Conservation (phyloP, 2,329 filamentous ascomycete genomes). For the Uncinocarpus reesii region DNA sequence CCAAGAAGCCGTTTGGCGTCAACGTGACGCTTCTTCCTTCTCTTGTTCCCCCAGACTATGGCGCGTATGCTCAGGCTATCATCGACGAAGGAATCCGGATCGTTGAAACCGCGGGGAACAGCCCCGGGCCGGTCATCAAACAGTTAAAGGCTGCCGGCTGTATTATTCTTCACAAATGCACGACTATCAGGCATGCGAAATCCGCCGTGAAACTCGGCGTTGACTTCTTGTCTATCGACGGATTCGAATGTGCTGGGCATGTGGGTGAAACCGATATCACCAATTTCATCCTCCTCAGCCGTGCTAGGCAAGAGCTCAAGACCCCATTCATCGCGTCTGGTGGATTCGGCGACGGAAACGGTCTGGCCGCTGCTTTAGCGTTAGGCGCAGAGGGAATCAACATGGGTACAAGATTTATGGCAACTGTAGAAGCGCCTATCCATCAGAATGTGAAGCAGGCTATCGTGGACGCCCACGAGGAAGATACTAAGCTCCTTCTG, state of each 20-base stretch:
- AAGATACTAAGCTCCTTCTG: constrained; percentile 79
- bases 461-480: constrained; percentile 81
- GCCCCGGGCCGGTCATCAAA: constrained; percentile 78
- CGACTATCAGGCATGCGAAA: constrained; percentile 84
- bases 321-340: constrained; percentile 93
- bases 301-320: constrained; percentile 68
- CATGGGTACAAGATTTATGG: constrained; percentile 98
- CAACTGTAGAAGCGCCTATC: constrained; percentile 83
- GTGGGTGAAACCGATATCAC: constrained; percentile 46
- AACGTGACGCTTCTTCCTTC: constrained; percentile 91
- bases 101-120: constrained; percentile 88
- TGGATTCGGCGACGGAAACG: constrained; percentile 89
- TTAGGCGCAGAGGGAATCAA: constrained; percentile 91
- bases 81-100: constrained; percentile 87
- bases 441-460: constrained; percentile 88
- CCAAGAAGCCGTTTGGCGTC: constrained; percentile 61
- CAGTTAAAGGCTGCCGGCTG: constrained; percentile 70
- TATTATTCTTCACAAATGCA: constrained; percentile 93
- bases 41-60: constrained; percentile 83
- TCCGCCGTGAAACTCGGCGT: constrained; percentile 89
- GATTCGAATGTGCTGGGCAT: constrained; percentile 85
- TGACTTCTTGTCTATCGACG: constrained; percentile 93
- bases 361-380: constrained; percentile 78
- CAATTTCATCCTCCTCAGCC: constrained; percentile 58
- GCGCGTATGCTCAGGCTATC: constrained; percentile 78